Evolutionary conservation across 164 flowering plant species (phyloP), one percentile per base, ranked within the genome.

Genomic region (Litsea cubeba): DNA sequence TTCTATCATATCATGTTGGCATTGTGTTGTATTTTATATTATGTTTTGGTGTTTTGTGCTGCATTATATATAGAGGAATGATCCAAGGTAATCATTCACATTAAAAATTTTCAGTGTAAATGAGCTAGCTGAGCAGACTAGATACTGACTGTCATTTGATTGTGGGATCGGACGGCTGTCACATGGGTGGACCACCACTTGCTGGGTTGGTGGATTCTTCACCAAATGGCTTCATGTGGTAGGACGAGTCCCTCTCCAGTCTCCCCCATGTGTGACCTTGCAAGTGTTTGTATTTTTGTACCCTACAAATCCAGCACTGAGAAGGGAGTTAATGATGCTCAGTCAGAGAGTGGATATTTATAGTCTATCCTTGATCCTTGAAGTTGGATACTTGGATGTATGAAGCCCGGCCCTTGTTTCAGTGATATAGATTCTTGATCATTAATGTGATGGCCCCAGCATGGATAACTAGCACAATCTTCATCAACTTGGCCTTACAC

Each of bases 161-260:
- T 15, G n/a, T 26, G 62, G 26, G 20, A 66, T 66, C 69, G 18
- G 49, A 66, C 40, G 69, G 69, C 20, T 30, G 69, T 66, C 35
- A 26, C 30, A 30, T 66, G 69, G 18, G 28, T 25, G 69, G 69
- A 66, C 69, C 69, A 66, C 69, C 69, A 66, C 69, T 66, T 66
- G 35, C 69, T 12, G 28, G 69, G 69, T 66, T 66, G 69, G 69
- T 66, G 69, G 69, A 66, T 30, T 66, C 69, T 28, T 66, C 69
- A 15, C 69, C 69, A 5, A 30, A 66, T 26, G 35, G 20, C 35
- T 30, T 66, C 28, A 15, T 14, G 46, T 26, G 12, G n/a, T 66
- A 3, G 69, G 3, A n/a, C n/a, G n/a, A 30, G 32, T 30, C 32
- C 32, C 22, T 20, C 66, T 25, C n/a, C n/a, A n/a, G n/a, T n/a